Evolutionary conservation across 495 filamentous ascomycete genomes (phyloP), one percentile per base, ranked within the genome.

Genomic region (Hypoxylon lenormandii): DNA sequence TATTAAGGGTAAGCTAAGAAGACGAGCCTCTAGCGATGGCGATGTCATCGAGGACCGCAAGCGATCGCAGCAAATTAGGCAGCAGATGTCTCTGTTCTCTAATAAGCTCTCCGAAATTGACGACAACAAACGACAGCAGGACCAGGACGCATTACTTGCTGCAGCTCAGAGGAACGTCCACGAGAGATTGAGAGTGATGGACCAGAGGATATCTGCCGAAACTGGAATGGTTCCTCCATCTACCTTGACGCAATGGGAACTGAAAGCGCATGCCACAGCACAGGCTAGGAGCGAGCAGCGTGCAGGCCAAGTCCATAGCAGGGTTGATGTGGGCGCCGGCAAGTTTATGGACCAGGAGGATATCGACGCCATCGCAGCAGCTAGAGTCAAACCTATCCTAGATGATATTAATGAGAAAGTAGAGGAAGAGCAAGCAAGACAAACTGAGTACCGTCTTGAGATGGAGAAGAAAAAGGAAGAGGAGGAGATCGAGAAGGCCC

Each of bases 101-200:
- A 88, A 81, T 45, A 88, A 86, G 64, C 37, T 96, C 13, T 79
- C 85, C 10, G 83, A 87, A 47, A 87, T 94, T 2, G 91, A 97
- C 72, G 84, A 86, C 51, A 86, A 91, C 65, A 92, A 95, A 72
- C 82, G 90, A n/a, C 79, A 84, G 47, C 80, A 84, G 51, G 93
- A 97, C 70, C 87, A 92, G 4, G 87, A 90, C 30, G 76, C 86
- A 6, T 79, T 98, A 8, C 83, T 97, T 70, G 90, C 89, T 42
- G 85, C 88, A 12, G 95, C 95, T 0, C 91, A 91, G 70, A 89
- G 89, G 30, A 97, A 95, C 71, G 95, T 98, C 23, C 85, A 90
- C 64, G 88, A 88, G 3, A 86, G 85, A 36, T 84, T 97, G 63
- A 87, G 89, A 50, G 84, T 85, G 23, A 91, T 97, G 84, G 93